Conservation (phyloP, 202 grass and related monocot species). For the Brachypodium distachyon region DNA sequence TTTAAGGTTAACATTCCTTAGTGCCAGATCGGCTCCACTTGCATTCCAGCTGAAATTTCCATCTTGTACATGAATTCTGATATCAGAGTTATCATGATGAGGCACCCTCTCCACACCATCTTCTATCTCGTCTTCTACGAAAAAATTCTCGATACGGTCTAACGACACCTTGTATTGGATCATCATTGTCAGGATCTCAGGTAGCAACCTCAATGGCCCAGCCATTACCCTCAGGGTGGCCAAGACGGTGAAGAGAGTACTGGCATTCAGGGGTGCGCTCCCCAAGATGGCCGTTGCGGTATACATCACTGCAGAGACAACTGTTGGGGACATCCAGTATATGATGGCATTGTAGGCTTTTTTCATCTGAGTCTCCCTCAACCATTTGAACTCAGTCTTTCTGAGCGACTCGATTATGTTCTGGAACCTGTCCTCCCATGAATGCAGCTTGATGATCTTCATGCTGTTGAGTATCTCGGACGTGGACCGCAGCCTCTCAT, state of each 20-base stretch:
- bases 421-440: constrained; percentile 73
- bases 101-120: constrained; percentile 39
- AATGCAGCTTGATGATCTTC: constrained; percentile 97
- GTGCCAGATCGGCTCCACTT: constrained; percentile 27
- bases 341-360: constrained; percentile 65
- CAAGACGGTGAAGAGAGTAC: constrained; percentile 73
- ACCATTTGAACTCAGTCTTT: constrained; percentile 71
- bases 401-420: constrained; percentile 40
- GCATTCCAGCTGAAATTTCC: constrained; percentile 61
- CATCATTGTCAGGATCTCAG: constrained; percentile 73
- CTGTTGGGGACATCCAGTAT: constrained; percentile 77
- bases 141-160: constrained; percentile 68
- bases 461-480: constrained; percentile 85
- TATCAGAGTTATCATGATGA: constrained; percentile 18
- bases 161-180: constrained; percentile 89
- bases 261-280: constrained; percentile 70
- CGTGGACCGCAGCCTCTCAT: constrained; percentile 63
- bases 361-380: constrained; percentile 62
- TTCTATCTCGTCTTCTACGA: constrained; percentile 83
- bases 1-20: constrained; percentile 50
- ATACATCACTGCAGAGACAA: constrained; percentile 74
- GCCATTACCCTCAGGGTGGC: constrained; percentile 73
- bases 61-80: constrained; percentile 35
- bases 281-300: constrained; percentile 42
- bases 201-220: constrained; percentile 71